Evolutionary conservation across 352 stramenopile species (phyloP), one percentile per base, ranked within the genome.

Genomic region (Pythium grandisporangium): DNA sequence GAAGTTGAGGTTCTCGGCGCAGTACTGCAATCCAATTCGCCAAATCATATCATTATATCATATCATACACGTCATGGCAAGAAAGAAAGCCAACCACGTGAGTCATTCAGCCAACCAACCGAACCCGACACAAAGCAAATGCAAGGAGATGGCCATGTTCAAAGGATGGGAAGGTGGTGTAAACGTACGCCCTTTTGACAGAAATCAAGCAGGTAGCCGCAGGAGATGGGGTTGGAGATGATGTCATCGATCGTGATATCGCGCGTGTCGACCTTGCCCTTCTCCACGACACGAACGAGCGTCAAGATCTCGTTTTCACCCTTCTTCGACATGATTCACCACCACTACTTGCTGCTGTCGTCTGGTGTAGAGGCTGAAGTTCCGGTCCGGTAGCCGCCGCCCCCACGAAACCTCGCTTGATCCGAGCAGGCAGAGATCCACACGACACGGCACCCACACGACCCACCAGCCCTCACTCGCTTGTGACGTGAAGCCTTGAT

Each of bases 221-320:
- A 86, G 25, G 78, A 87, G 43, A 91, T 60, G n/a, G 78, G 78
- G 50, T 91, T 91, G 20, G 71, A 79, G 54, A 86, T 88, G 45
- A 92, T 86, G 39, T 89, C 75, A 42, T 89, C 73, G 56, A 89
- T 87, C 25, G 56, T 69, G 52, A 92, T 85, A 46, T 89, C 78
- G 37, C 75, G 70, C 53, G 73, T 88, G 55, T 86, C 70, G 46
- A 77, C 80, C 22, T 45, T 27, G 16, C 65, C 67, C 43, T 86
- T 87, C 48, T 87, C 70, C 19, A 87, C 45, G 45, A 83, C 69
- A 24, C 63, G 66, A 20, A 84, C 64, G 27, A 87, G 65, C 53
- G 55, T 76, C 17, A 69, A 42, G 58, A 86, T 78, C 55, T 83
- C 72, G 53, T 83, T 83, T 45, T 68, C 60, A 21, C 70, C 70